Percentiles rank a stretch among this genome's conserved stretches.
Conservation (phyloP, 129 eudicot genomes). For the Flaveria bidentis region DNA sequence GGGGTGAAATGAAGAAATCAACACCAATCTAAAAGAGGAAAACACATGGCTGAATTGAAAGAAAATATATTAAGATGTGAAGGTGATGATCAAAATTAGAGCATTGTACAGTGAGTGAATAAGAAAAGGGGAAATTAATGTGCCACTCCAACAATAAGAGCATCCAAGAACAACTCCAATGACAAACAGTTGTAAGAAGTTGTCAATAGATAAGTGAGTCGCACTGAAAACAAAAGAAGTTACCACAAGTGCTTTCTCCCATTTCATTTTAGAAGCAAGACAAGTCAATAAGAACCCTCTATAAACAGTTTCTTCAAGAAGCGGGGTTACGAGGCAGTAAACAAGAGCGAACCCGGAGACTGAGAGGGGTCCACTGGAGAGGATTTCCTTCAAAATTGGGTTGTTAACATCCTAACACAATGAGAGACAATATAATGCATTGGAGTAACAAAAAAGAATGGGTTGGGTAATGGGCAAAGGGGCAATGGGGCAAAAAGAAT, state of each 20-base stretch:
- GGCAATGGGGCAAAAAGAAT: no score
- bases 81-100: conserved; percentile 49
- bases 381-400: conserved; percentile 70
- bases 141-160: conserved; percentile 91
- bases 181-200: conserved; percentile 56
- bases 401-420: conserved; percentile 69
- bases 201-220: conserved; percentile 72
- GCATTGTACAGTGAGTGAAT: conserved; percentile 88
- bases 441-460: background rate
- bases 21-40: background rate
- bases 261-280: conserved; percentile 69
- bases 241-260: conserved; percentile 67
- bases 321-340: conserved; percentile 70
- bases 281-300: conserved; percentile 68
- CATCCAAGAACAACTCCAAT: conserved; percentile 82
- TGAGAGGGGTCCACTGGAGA: conserved; percentile 59
- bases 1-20: background rate
- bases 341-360: conserved; percentile 44
- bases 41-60: background rate
- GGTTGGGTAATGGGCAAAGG: background rate
- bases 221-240: conserved; percentile 80
- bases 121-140: conserved; percentile 58
- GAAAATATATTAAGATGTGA: conserved; percentile 32
- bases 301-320: conserved; percentile 84
- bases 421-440: background rate